Conservation (phyloP, 2,329 filamentous ascomycete species). For the Zarea fungicola region DNA sequence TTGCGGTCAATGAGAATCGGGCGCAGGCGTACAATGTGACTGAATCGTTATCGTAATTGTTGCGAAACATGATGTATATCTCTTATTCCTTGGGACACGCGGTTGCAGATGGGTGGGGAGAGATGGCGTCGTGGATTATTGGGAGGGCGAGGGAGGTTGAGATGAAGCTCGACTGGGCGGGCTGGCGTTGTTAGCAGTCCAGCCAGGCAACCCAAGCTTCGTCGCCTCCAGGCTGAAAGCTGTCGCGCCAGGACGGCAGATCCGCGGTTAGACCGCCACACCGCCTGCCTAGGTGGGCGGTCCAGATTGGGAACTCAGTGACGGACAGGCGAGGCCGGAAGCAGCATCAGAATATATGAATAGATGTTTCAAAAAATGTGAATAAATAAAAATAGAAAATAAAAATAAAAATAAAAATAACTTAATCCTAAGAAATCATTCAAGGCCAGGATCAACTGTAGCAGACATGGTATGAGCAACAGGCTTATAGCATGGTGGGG, state of each 20-base stretch:
- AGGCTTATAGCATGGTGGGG: no score
- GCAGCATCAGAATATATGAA: no score
- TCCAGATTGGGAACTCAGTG: no score
- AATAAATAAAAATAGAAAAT: neutral
- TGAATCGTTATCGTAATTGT: conserved; percentile 99
- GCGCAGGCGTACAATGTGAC: conserved; percentile 81
- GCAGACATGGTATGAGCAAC: no score
- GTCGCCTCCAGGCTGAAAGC: conserved; percentile 16
- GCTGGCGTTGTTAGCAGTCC: conserved; percentile 11
- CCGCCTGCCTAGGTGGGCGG: conserved; percentile 19
- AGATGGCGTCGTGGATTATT: conserved; percentile 2
- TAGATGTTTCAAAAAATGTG: neutral
- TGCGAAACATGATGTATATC: conserved; percentile 79
- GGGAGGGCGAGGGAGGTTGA: neutral
- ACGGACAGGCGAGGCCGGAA: neutral
- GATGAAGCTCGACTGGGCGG: conserved; percentile 7
- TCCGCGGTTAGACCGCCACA: conserved; percentile 15
- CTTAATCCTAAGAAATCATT: neutral
- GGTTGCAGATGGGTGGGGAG: conserved; percentile 1
- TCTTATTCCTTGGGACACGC: conserved; percentile 9
- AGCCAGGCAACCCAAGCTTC: conserved; percentile 20
- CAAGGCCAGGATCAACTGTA: no score
- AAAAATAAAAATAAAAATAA: neutral
- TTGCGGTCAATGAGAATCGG: conserved; percentile 7
- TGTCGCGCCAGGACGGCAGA: conserved; percentile 10